Evolutionary conservation across 345 rosid genomes (phyloP).

Genomic region (Populus euphratica): DNA sequence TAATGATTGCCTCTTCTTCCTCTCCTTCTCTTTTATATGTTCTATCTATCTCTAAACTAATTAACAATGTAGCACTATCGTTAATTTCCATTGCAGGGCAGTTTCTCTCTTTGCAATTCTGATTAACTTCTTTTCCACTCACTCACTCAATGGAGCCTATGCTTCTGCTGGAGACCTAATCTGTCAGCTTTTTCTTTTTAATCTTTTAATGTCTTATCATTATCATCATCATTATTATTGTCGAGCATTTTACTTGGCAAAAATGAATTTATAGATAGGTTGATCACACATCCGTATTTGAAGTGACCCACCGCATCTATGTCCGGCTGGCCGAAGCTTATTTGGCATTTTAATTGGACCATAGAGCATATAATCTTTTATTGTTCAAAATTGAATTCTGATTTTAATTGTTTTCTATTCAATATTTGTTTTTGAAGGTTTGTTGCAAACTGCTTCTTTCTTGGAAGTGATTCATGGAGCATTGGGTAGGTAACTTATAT

Average conservation of each 20-base stretch:
- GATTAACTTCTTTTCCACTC: conserved; percentile 27
- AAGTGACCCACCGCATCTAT: too few species aligned
- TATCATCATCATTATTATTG: neutral
- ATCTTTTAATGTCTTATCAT: neutral
- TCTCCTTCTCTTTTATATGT: neutral
- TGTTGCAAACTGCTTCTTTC: conserved; percentile 52
- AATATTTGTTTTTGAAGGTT: conserved; percentile 35
- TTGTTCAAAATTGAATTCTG: neutral
- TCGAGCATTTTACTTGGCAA: neutral
- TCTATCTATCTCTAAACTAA: neutral
- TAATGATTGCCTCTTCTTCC: conserved; percentile 6
- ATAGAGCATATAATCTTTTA: too few species aligned
- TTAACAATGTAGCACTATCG: neutral
- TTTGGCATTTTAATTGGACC: too few species aligned
- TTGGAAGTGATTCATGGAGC: conserved; percentile 88
- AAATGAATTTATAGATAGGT: too few species aligned
- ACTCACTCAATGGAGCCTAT: conserved; percentile 49
- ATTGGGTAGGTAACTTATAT: conserved; percentile 34
- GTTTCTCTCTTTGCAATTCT: conserved; percentile 44
- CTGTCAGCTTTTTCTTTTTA: conserved; percentile 34
- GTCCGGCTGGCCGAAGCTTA: too few species aligned
- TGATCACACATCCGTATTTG: neutral
- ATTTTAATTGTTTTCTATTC: neutral
- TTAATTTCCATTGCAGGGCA: conserved; percentile 35
- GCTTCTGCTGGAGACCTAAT: conserved; percentile 65